Evolutionary conservation across 2,329 filamentous ascomycete genomes (phyloP).

Genomic region (Colletotrichum caudatum): DNA sequence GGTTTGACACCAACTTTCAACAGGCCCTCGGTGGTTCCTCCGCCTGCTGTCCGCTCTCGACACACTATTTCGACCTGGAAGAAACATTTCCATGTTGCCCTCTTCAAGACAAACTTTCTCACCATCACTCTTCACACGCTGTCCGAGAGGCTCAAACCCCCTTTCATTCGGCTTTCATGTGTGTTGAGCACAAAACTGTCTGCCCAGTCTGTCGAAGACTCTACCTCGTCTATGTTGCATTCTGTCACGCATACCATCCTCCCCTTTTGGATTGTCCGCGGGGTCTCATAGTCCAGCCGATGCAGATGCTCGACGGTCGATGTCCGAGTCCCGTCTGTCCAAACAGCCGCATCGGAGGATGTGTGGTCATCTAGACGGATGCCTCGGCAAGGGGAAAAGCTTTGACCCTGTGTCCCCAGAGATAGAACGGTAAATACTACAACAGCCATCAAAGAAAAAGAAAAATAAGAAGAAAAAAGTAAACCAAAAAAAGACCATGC

Average conservation of each 20-base stretch:
- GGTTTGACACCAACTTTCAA: constrained; percentile 15
- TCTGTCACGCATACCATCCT: constrained; percentile 65
- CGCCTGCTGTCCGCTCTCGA: constrained; percentile 23
- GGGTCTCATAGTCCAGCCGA: constrained; percentile 54
- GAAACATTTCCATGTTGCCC: constrained; percentile 39
- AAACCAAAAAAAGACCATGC: constrained; percentile 29
- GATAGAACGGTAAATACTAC: constrained; percentile 43
- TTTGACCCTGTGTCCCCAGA: constrained; percentile 7
- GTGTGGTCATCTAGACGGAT: constrained; percentile 61
- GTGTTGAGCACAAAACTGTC: constrained; percentile 66
- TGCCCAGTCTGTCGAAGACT: constrained; percentile 71
- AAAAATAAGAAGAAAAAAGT: not conserved
- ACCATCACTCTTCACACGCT: constrained; percentile 20
- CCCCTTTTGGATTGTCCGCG: constrained; percentile 61
- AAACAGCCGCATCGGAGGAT: constrained; percentile 68
- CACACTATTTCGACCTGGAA: constrained; percentile 7
- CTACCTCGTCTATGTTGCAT: constrained; percentile 69
- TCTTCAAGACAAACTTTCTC: constrained; percentile 15
- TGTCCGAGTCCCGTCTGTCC: constrained; percentile 72
- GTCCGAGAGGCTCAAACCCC: constrained; percentile 13
- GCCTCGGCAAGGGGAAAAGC: constrained; percentile 3
- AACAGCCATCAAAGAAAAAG: constrained; percentile 1
- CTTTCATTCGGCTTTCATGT: constrained; percentile 63
- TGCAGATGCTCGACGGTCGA: constrained; percentile 64
- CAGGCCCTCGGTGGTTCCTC: constrained; percentile 25